Evolutionary conservation across 768 basidiomycete species (phyloP), one percentile per base, ranked within the genome.

Genomic region (Trametes punicea): DNA sequence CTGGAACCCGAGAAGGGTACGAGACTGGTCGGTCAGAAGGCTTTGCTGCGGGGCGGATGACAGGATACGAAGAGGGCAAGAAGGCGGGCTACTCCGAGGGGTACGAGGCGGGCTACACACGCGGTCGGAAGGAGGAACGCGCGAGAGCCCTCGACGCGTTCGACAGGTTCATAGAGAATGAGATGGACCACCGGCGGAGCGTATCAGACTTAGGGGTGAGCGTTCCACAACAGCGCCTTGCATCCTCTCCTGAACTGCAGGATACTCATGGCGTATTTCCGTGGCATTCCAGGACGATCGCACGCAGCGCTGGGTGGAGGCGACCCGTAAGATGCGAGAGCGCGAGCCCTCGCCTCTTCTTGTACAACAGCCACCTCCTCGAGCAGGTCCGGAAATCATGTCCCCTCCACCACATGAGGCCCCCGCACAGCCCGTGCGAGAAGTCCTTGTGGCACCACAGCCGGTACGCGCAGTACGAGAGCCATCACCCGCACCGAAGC

Each of bases 101-200:
- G 4, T 71, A 63, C 41, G 67, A 72, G 23, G 69, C 73, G 6
- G 77, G 75, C 10, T 66, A 65, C 53, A 62, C 66, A 55, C 59
- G 71, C 62, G 77, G 77, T 60, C 69, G 74, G 57, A 72, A 67
- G 51, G 79, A 81, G 61, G 83, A 83, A 67, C 77, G 81, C 27
- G 68, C 70, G 41, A 77, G 75, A 59, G 84, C 82, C 0, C 56
- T 83, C 25, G 76, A 79, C 46, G 81, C 81, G 8, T 83, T 87
- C 69, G 81, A 86, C 66, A 73, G 73, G 34, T 81, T 83, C 67
- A 67, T 84, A 50, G 70, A 71, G 21, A 69, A 75, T 61, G 79
- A 83, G 56, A 67, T 72, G 58, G 71, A 63, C 36, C 56, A 46
- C 51, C 55, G 54, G 31, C 39, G 63, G 30, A 64, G 58, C 44